Percentiles rank a stretch among this genome's conserved stretches.
Conservation (phyloP, 2,329 filamentous ascomycete species). For the Arachnomyces sp. region DNA sequence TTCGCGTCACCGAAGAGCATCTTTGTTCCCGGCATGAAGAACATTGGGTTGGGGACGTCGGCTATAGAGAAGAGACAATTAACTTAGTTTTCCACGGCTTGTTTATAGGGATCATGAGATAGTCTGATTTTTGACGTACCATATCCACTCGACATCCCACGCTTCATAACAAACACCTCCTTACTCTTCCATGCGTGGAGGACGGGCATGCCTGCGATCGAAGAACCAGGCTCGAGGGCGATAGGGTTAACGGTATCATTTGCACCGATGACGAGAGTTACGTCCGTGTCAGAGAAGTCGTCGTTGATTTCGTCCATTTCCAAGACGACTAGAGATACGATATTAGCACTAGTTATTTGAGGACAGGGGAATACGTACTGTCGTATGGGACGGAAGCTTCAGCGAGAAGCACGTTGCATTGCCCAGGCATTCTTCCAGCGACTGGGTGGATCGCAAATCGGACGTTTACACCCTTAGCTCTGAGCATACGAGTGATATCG, state of each 20-base stretch:
- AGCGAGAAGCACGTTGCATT: conserved; percentile 83
- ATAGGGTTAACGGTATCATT: conserved; percentile 93
- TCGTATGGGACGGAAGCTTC: conserved; percentile 86
- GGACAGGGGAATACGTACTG: conserved; percentile 36
- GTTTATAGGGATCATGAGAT: conserved; percentile 2
- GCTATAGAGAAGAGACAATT: conserved; percentile 39
- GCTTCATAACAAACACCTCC: conserved; percentile 88
- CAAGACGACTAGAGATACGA: conserved; percentile 51
- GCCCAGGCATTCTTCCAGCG: conserved; percentile 84
- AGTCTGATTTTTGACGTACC: conserved; percentile 42
- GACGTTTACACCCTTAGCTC: conserved; percentile 68
- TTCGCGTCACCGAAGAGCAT: conserved; percentile 93
- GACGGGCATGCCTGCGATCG: conserved; percentile 89
- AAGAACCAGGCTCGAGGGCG: conserved; percentile 70
- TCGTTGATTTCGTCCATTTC: conserved; percentile 98
- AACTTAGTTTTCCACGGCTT: not conserved
- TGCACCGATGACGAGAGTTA: conserved; percentile 81
- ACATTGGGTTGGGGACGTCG: conserved; percentile 89
- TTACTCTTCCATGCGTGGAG: conserved; percentile 91
- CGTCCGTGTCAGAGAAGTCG: conserved; percentile 75
- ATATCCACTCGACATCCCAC: conserved; percentile 80
- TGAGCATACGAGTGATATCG: conserved; percentile 66
- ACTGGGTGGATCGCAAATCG: conserved; percentile 87
- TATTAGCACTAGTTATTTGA: conserved; percentile 11
- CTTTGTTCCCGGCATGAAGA: conserved; percentile 79